Base-by-base conservation (phyloP, 768 basidiomycete genomes). In the Russula foetens region DNA sequence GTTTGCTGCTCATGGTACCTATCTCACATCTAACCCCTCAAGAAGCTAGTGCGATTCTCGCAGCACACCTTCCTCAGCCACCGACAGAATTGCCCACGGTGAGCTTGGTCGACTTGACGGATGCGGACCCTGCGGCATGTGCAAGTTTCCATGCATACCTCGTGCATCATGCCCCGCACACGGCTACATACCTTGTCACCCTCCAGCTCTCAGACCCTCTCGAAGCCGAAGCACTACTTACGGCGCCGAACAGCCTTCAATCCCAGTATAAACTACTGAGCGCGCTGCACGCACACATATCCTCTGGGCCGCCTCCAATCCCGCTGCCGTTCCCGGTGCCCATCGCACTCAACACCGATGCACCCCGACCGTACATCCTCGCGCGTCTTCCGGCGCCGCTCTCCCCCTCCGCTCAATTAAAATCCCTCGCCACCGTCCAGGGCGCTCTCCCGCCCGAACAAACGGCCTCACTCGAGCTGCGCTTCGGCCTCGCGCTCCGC, bases 401-500 rank as follows among this genome's bases (percentile, higher is more conserved):
- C 44, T 15, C 43, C 3, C 19, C 62, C 3, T 35, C 46, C 28
- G 35, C 38, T 6, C 29, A 46, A 7, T 76, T 62, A 77, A 71
- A 11, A 70, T 72, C n/a, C 17, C 73, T 71, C 21, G 70, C 74
- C 24, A 72, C 71, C 62, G 72, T 70, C 48, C 78, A 73, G 41
- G 72, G 29, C 73, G 76, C 29, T 73, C 58, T 74, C 75, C 3
- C 70, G 72, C 3, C 65, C 73, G 23, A 76, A 69, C 3, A 67
- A 12, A 44, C 15, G 8, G 61, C 77, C 4, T 71, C 77, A 21
- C 67, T 89, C 58, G 84, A 89, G 59, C 75, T 86, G n/a, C 74
- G 78, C 54, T 73, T 88, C 2, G 89, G 88, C 7, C 70, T 76
- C 35, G 76, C 81, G 66, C 77, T 90, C 39, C 81, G 80, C 7